Base-by-base conservation (phyloP, 352 stramenopile genomes). In the Phytophthora macrochlamydospora region DNA sequence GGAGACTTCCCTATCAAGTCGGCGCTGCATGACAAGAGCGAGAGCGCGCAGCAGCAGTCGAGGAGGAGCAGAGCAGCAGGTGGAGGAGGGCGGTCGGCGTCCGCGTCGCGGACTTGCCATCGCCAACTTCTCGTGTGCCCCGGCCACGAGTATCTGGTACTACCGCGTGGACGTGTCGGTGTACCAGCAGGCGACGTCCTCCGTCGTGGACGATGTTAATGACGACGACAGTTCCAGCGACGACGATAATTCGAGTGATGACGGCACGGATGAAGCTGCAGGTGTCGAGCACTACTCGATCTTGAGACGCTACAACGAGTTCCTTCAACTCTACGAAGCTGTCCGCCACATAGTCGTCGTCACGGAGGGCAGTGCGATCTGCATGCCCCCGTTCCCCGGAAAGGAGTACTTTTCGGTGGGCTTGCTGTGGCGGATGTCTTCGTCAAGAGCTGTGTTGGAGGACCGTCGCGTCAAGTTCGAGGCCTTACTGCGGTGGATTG, bases 271-370 rank as follows among this genome's bases (percentile, higher is more conserved):
- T 24, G 38, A 30, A 30, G 50, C 69, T 50, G 51, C 65, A 3
- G 75, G 77, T 42, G 57, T 78, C 32, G 67, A 83, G 52, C 69
- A 80, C 58, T 92, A 90, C 65, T 87, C 83, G 14, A 75, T 92
- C 24, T 65, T 85, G 32, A 78, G 83, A 13, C 83, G 83, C 32
- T 92, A 92, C 70, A 88, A 66, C 42, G 83, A 92, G 52, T 92
- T 90, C 35, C 65, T 81, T 38, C 60, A 84, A 52, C 67, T 90
- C 18, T 85, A 88, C 57, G 70, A 81, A 7, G 70, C 76, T 40
- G 69, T 87, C 55, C 62, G 65, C 5, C 50, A 67, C 14, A 42
- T 79, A 7, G 62, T 73, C 11, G n/a, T 49, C 4, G 43, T 59
- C 7, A 57, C 63, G 2, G 66, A 73, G 18, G 51, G 54, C 28